phyloP scores from a whole-genome alignment of 108 stramenopile genomes.

The Cyclotella baltica region DNA sequence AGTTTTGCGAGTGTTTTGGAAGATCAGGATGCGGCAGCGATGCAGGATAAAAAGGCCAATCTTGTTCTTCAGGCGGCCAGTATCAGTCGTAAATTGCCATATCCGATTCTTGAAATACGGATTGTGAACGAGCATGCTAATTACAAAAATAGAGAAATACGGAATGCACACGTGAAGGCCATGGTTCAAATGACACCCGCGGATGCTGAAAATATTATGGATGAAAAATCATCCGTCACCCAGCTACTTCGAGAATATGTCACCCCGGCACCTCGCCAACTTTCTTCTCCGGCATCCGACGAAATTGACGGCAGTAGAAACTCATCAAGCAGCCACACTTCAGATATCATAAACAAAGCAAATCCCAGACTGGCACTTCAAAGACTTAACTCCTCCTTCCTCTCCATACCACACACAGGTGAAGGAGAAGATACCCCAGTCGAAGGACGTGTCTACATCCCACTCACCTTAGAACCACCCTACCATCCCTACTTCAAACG shows the following conservation, averaged over 20 bases:
- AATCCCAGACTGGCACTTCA: background rate
- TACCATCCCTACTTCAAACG: conserved; percentile 21
- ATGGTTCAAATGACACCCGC: conserved; percentile 24
- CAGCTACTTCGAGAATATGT: conserved; percentile 33
- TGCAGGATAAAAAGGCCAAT: background rate
- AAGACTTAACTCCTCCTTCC: background rate
- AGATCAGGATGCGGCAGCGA: too few species aligned
- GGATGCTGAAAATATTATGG: conserved; percentile 5
- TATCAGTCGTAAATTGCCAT: conserved; percentile 4
- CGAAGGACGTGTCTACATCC: conserved; percentile 28
- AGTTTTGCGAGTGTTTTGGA: too few species aligned
- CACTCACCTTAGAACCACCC: conserved; percentile 31
- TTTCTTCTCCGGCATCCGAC: background rate
- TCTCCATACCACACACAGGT: conserved; percentile 5
- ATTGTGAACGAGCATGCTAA: conserved; percentile 34
- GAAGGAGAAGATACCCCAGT: conserved; percentile 9
- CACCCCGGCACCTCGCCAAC: conserved; percentile 7
- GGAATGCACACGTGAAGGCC: conserved; percentile 31
- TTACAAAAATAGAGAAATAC: conserved; percentile 20
- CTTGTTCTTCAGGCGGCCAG: background rate
- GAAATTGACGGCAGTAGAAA: background rate
- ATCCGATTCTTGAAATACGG: conserved; percentile 32
- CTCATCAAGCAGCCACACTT: too few species aligned
- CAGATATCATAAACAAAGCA: too few species aligned
- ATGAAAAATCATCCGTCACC: background rate